Base-by-base conservation (phyloP, 2,329 filamentous ascomycete species). In the Penicillium corylophilum region DNA sequence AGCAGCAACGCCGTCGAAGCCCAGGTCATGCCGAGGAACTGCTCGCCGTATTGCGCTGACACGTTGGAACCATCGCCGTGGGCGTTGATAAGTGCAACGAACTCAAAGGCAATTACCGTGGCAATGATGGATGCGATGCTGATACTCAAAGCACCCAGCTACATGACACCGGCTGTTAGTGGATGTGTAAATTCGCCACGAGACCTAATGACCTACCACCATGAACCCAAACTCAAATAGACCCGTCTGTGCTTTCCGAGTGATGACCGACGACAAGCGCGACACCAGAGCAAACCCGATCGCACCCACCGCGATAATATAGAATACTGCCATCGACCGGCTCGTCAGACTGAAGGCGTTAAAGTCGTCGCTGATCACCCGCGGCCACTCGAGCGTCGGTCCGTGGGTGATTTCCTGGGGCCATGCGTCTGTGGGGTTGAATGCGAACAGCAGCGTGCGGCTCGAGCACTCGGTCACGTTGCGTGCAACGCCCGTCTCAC, bases 71-170 rank as follows among this genome's bases (percentile, higher is more conserved):
- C 64, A 15, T 76, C 67, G 4, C 80, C 81, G 48, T 82, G 75
- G 24, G 78, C 65, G 55, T 83, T 84, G 55, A 86, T 76, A 0
- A 79, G 62, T 16, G 77, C 60, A 2, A 75, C 68, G 3, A 77
- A 81, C 66, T 84, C 82, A 48, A 79, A 74, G 10, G 78, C 77
- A 4, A 85, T 69, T 16, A 87, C 86, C 0, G 82, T 88, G 23
- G 85, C 82, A 22, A 92, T 86, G 60, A 90, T 90, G 18, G 88
- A 92, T 43, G 87, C 85, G 46, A 86, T 84, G 3, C 87, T 87
- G 62, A 87, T 79, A 12, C 84, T 72, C 6, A 83, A 36, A 55
- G 84, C 82, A 0, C 79, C 77, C n/a, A 83, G 61, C 72, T 75
- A 53, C 47, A 48, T 36, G 29, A 41, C 31, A 15, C 20, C 15